phyloP scores from a whole-genome alignment of 2,329 filamentous ascomycete species.

The Didymella sp. region DNA sequence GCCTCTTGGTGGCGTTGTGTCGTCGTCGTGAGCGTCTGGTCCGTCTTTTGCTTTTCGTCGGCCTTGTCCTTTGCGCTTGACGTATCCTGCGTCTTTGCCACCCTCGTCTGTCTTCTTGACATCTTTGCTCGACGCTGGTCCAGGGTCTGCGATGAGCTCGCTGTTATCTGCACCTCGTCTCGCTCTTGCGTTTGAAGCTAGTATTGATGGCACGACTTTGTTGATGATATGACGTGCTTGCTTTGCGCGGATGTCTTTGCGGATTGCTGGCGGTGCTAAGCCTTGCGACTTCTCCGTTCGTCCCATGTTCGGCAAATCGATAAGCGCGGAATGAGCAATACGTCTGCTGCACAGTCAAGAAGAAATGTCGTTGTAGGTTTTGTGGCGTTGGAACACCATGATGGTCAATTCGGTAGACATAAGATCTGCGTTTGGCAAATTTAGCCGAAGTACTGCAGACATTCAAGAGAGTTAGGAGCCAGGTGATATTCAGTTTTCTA shows the following conservation, averaged over 20 bases:
- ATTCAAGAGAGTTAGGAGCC: too few relatives aligned
- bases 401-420: not conserved
- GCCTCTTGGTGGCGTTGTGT: not conserved
- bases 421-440: not conserved
- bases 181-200: constrained; percentile 62
- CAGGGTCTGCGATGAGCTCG: constrained; percentile 57
- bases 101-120: not conserved
- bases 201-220: constrained; percentile 64
- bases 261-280: constrained; percentile 46
- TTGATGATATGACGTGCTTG: constrained; percentile 65
- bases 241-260: constrained; percentile 57
- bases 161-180: constrained; percentile 61
- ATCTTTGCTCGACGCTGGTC: constrained; percentile 12
- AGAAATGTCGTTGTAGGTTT: not conserved
- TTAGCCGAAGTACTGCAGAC: too few relatives aligned
- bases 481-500: not conserved
- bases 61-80: constrained; percentile 47
- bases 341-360: not conserved
- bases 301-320: constrained; percentile 36
- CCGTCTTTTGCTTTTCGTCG: constrained; percentile 35
- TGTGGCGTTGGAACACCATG: constrained; percentile 3
- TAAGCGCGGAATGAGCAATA: too few relatives aligned
- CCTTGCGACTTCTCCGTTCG: constrained; percentile 47
- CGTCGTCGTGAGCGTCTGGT: not conserved
- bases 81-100: constrained; percentile 27